A percentile compares a stretch with the other conserved stretches of the same genome.
phyloP scores from a whole-genome alignment of 768 basidiomycete species.

The Leucocoprinus sp. region DNA sequence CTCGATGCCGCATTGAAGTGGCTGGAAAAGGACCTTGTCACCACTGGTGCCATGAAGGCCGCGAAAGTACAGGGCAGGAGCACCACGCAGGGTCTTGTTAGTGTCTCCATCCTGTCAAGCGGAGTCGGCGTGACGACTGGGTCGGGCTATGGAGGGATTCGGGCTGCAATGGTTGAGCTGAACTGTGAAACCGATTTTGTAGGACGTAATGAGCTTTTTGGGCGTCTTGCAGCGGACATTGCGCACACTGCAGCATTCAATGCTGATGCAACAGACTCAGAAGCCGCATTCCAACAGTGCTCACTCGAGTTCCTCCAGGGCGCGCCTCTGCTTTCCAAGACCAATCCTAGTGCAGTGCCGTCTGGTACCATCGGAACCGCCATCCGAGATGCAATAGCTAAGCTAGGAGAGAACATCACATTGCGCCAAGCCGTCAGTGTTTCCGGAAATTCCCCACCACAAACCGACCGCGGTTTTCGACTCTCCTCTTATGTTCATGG shows the following conservation, averaged over 20 bases:
- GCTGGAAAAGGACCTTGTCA: slow-evolving; percentile 67
- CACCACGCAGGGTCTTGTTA: slow-evolving; percentile 74
- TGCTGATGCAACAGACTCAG: slow-evolving; percentile 29
- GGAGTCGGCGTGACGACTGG: slow-evolving; percentile 36
- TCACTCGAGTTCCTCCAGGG: slow-evolving; percentile 43
- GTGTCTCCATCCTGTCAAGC: slow-evolving; percentile 63
- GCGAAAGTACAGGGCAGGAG: slow-evolving; percentile 74
- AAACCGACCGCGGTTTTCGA: slow-evolving; percentile 31
- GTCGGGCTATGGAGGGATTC: slow-evolving; percentile 37
- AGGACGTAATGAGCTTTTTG: slow-evolving; percentile 76
- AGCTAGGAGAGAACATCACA: slow-evolving; percentile 74
- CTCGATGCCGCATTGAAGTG: slow-evolving; percentile 68
- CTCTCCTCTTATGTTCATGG: slow-evolving; percentile 61
- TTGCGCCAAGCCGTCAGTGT: slow-evolving; percentile 51
- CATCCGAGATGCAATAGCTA: slow-evolving; percentile 62
- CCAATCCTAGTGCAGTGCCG: slow-evolving; percentile 25
- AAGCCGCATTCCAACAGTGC: slow-evolving; percentile 36
- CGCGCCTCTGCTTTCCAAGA: slow-evolving; percentile 56
- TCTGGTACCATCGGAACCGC: slow-evolving; percentile 48
- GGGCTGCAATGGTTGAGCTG: slow-evolving; percentile 84
- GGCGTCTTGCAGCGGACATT: slow-evolving; percentile 66
- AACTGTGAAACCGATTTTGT: slow-evolving; percentile 99
- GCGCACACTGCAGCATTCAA: slow-evolving; percentile 79
- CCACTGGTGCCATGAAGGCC: slow-evolving; percentile 69
- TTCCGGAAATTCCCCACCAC: slow-evolving; percentile 31